These are phyloP conservation scores for Penicillium decumbens DNA, from an alignment of 2,329 filamentous ascomycete species.

Conservation along the genomic window DNA sequence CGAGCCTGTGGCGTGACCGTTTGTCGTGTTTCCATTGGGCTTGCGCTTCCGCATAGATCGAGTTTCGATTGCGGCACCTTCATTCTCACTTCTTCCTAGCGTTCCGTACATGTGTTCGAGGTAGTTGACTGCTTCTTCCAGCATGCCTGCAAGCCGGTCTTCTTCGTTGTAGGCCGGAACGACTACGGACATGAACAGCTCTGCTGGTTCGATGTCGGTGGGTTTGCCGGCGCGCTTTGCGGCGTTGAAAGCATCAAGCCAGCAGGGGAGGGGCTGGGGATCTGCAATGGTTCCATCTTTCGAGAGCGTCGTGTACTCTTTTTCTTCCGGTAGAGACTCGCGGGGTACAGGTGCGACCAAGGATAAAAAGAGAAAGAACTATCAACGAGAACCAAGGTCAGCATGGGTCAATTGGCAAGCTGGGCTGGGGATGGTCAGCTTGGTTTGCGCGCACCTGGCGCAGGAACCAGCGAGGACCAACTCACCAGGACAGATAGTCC, in stretches of 20 bases:
- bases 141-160: slow-evolving; percentile 71
- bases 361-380: slow-evolving; percentile 66
- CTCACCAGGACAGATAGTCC: slow-evolving; percentile 36
- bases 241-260: slow-evolving; percentile 72
- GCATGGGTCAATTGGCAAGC: background rate
- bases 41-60: slow-evolving; percentile 21
- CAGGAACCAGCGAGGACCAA: slow-evolving; percentile 7
- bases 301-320: slow-evolving; percentile 73
- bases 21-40: slow-evolving; percentile 32
- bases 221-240: slow-evolving; percentile 49
- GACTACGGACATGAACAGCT: slow-evolving; percentile 84
- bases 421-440: background rate
- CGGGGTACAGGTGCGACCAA: slow-evolving; percentile 78
- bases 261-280: slow-evolving; percentile 67
- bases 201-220: slow-evolving; percentile 62
- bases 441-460: background rate
- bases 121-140: slow-evolving; percentile 86
- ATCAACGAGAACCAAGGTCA: background rate
- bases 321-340: slow-evolving; percentile 68
- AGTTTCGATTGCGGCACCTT: slow-evolving; percentile 10
- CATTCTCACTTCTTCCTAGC: slow-evolving; percentile 33
- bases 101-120: slow-evolving; percentile 71
- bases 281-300: slow-evolving; percentile 56
- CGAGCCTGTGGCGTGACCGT: slow-evolving; percentile 31
- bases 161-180: slow-evolving; percentile 96